Evolutionary conservation across 2,329 filamentous ascomycete species (phyloP), one percentile per base, ranked within the genome.

Genomic region (Fusarium sp.): DNA sequence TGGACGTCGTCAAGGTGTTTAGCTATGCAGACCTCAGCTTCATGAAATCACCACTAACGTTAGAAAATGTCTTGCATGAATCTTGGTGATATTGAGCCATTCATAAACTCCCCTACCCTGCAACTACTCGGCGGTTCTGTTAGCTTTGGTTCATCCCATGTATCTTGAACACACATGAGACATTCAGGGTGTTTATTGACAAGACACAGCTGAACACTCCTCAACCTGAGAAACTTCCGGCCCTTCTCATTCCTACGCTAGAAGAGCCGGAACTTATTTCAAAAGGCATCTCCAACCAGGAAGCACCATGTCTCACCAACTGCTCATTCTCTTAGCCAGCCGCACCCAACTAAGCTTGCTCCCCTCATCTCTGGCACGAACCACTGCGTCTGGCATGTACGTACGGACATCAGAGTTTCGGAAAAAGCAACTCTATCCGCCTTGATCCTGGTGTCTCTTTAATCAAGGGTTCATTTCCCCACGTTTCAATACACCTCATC

Each of bases 401-500:
- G 45, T 45, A 45, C 20, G 45, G n/a, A 27, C 24, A 33, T n/a
- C 20, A 29, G n/a, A 45, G 37, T 59, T 59, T 59, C 57, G 10
- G n/a, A 61, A 71, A 71, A 68, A 62, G 65, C 41, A 65, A 71
- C 37, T 57, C 37, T 33, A 59, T 48, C 65, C 56, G 37, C 45
- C 31, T 67, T 43, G 58, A 64, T 59, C 29, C 60, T 22, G 27
- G 18, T 64, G 29, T 68, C 29, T 48, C 58, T 27, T 43, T 31
- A 31, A 52, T 22, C 27, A 37, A 59, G 22, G 60, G 31, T 50
- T 39, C 20, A 8, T 45, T 69, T 69, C 67, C 69, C 69, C 69
- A 60, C 69, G 67, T 72, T 66, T 71, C 52, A 62, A 41, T 45
- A 66, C 58, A 54, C 58, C 62, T 35, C 61, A 50, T 52, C 60